These are phyloP conservation scores for Tetrahymena malaccensis DNA, from an alignment of 73 alveolate species.

Conservation along the genomic window DNA sequence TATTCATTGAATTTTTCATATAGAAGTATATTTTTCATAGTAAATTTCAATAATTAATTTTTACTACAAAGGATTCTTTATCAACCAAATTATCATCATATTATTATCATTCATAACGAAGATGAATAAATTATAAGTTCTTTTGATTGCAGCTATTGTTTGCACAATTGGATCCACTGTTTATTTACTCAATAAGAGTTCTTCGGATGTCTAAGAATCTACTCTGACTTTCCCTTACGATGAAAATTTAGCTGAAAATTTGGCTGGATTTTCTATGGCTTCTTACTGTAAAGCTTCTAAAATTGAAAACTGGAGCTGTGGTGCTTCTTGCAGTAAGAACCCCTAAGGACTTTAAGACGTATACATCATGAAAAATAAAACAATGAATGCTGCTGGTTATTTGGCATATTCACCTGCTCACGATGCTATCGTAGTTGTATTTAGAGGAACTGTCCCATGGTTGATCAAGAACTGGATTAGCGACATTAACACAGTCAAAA, in stretches of 20 bases:
- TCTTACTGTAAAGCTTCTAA: constrained; percentile 8
- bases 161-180: neutral
- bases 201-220: neutral
- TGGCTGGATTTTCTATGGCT: neutral
- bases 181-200: neutral
- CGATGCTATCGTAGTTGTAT: constrained; percentile 13
- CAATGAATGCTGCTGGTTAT: constrained; percentile 10
- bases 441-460: constrained; percentile 50
- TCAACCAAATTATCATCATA: neutral
- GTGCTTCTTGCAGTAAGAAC: constrained; percentile 10
- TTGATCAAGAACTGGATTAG: constrained; percentile 31
- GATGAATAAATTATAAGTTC: neutral
- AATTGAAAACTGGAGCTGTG: constrained; percentile 16
- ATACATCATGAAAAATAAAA: constrained; percentile 1
- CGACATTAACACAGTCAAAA: constrained; percentile 16
- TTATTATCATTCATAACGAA: neutral
- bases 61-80: neutral
- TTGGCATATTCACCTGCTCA: constrained; percentile 25
- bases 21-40: neutral
- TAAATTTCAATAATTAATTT: neutral
- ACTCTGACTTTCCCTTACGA: neutral
- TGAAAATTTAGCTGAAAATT: neutral
- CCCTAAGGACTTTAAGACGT: constrained; percentile 17
- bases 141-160: neutral
- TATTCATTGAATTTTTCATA: neutral